Base-by-base conservation (phyloP, 495 filamentous ascomycete genomes). In the Lentithecium fluviatile region DNA sequence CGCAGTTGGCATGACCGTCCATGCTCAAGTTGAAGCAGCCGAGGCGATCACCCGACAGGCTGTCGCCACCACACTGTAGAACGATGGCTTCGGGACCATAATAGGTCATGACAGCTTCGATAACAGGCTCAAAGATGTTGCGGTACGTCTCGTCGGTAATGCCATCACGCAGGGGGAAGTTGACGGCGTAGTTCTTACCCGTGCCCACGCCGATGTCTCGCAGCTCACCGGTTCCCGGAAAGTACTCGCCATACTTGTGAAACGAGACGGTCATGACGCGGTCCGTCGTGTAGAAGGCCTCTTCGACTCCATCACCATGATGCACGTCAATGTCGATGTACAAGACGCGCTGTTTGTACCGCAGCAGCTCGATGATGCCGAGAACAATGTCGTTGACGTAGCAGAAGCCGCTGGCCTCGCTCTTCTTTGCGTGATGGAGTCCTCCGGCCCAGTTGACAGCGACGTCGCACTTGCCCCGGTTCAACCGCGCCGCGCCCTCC, bases 241-340 rank as follows among this genome's bases (percentile, higher is more conserved):
- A 98, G 73, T 97, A 98, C 69, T 97, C 94, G 73, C 95, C 94
- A 75, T 96, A 98, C 67, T 98, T 98, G 78, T 98, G 94, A 75
- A 97, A 97, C 15, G 91, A 96, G 38, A 91, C 87, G 0, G 95
- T 97, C 93, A 98, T 96, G 70, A 98, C 94, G 67, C 94, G 85
- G 76, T 98, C 93, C 15, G 94, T 98, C 19, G 91, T 94, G 70
- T 95, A 96, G 68, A 98, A 98, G 6, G 94, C 94, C 70, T 97
- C 93, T 73, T 98, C 94, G 21, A 98, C 94, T 60, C 94, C 94
- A 71, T 98, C 94, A 40, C 94, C 94, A 68, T 98, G 94, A 74
- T 98, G 94, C 17, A 98, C 95, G 74, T 98, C 94, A 66, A 98
- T 97, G 72, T 98, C 94, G 63, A 98, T 89, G 74, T 98, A 98